Evolutionary conservation across 495 filamentous ascomycete species (phyloP).

Genomic region (Tuber brumale): DNA sequence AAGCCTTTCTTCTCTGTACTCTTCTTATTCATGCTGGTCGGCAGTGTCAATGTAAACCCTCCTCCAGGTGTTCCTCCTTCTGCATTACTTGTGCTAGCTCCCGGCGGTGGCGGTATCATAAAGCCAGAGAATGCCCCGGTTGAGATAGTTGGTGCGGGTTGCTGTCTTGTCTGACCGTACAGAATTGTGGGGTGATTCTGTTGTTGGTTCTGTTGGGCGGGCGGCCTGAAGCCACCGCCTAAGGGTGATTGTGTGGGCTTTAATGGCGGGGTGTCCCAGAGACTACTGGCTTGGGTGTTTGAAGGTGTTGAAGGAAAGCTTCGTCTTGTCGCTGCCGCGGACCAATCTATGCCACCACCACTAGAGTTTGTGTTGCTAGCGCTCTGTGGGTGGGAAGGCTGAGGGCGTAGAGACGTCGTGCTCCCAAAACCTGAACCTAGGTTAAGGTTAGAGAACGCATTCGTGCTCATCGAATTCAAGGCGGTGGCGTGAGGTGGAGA

Average conservation of each 20-base stretch:
- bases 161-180: conserved; percentile 27
- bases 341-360: conserved; percentile 28
- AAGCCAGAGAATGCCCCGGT: conserved; percentile 25
- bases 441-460: conserved; percentile 11
- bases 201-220: conserved; percentile 1
- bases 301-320: conserved; percentile 12
- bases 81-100: conserved; percentile 17
- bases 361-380: neutral
- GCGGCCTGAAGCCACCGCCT: neutral
- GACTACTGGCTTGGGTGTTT: conserved; percentile 11
- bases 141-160: conserved; percentile 8
- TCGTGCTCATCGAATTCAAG: conserved; percentile 17
- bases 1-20: conserved; percentile 55
- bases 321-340: conserved; percentile 9
- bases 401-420: conserved; percentile 23
- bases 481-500: conserved; percentile 42
- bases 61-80: conserved; percentile 9
- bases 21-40: conserved; percentile 26
- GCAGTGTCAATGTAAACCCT: conserved; percentile 4
- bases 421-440: conserved; percentile 23
- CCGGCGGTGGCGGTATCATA: conserved; percentile 33
- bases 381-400: conserved; percentile 1
- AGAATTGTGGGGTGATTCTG: conserved; percentile 23
- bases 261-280: neutral
- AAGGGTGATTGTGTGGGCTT: neutral